Evolutionary conservation across 1,284 basidiomycete species (phyloP).

Genomic region (Gomphus bonarii): DNA sequence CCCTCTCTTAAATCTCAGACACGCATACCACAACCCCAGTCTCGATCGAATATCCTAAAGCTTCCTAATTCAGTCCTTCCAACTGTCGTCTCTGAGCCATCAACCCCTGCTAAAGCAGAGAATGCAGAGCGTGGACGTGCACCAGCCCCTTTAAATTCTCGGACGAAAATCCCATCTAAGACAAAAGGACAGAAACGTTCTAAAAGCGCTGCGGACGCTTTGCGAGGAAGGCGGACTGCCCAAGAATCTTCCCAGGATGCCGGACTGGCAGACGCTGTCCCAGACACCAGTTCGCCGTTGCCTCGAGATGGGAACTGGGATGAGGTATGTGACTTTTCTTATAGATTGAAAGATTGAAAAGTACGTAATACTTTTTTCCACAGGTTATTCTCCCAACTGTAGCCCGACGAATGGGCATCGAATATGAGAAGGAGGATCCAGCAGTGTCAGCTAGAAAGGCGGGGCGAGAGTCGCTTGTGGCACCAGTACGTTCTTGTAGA

Average conservation of each 20-base stretch:
- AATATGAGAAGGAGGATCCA: conserved; percentile 53
- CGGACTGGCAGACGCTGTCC: conserved; percentile 56
- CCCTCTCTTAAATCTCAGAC: conserved; percentile 17
- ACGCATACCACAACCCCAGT: background rate
- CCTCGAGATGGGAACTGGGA: conserved; percentile 63
- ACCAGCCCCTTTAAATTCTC: background rate
- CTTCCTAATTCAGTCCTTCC: background rate
- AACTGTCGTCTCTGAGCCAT: conserved; percentile 13
- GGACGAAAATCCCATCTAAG: background rate
- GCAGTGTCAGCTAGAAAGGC: conserved; percentile 39
- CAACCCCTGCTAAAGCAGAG: background rate
- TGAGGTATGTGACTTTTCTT: conserved; percentile 41
- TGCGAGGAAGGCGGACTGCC: conserved; percentile 14
- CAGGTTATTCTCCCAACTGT: conserved; percentile 64
- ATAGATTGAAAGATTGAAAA: conserved; percentile 10
- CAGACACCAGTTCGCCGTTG: conserved; percentile 66
- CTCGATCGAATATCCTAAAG: background rate
- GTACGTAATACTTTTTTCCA: background rate
- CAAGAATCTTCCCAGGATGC: conserved; percentile 29
- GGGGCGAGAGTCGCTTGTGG: conserved; percentile 27
- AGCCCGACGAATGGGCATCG: conserved; percentile 71
- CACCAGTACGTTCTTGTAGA: conserved; percentile 37
- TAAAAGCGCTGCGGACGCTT: conserved; percentile 11
- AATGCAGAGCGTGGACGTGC: conserved; percentile 5
- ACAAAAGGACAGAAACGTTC: conserved; percentile 8